Base-by-base conservation (phyloP, 768 basidiomycete genomes). In the Trametes cubensis region DNA sequence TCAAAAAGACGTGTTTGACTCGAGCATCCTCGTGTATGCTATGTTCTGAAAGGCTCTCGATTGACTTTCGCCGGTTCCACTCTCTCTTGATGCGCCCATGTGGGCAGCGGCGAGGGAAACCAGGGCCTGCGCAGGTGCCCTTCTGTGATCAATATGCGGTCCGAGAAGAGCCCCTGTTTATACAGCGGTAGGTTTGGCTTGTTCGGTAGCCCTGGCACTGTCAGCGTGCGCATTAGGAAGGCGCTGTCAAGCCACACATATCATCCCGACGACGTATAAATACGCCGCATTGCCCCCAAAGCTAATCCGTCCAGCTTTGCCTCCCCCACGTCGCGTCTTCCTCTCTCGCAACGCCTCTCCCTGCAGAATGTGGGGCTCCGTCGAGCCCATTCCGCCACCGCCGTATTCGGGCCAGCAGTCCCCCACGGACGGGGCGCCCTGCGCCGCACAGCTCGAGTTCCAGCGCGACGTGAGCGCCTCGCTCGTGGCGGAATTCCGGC, bases 401-500 rank as follows among this genome's bases (percentile, higher is more conserved):
- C 17, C 25, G 48, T 26, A 46, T 3, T 3, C 28, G 3, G 28
- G 34, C 20, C 13, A 23, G 47, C n/a, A 48, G 28, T 13, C 56
- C 38, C 47, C 7, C 42, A 21, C 34, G 46, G 28, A 38, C 44
- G 23, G 40, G 38, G 23, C 55, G 28, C 46, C 2, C 20, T 2
- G 3, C 26, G 14, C 20, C 14, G 47, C 38, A 14, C 48, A 25
- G 20, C 2, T 28, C 5, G 28, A n/a, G 26, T 58, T 58, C 57
- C 14, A 47, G 48, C 57, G 57, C 25, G 25, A 58, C 47, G 6
- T 14, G 8, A 58, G 47, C 40, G 57, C 39, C 25, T 50, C 57
- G 57, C 57, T 58, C 25, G 57, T 50, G 47, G 39, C 40, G 48
- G 57, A 58, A 48, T 58, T 58, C 57, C 21, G 39, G 18, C 57